Conservation (phyloP, 768 basidiomycete species). For the Leccinum variicolor region DNA sequence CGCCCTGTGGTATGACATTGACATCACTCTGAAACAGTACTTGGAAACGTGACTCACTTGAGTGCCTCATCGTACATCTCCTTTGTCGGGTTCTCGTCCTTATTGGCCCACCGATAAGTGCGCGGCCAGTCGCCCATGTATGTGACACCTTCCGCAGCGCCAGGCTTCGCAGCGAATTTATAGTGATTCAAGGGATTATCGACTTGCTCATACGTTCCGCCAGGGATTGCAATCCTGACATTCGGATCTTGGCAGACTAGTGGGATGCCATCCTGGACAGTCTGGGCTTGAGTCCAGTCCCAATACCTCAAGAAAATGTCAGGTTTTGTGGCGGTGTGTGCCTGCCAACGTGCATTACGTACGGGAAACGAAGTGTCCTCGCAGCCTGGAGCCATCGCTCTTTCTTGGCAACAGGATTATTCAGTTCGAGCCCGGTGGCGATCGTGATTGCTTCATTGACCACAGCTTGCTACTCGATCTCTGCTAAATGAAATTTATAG, state of each 20-base stretch:
- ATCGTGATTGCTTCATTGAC: constrained; percentile 13
- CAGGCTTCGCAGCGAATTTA: constrained; percentile 1
- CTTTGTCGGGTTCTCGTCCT: background rate
- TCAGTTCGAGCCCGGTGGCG: constrained; percentile 1
- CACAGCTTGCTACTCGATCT: constrained; percentile 13
- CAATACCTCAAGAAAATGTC: constrained; percentile 9
- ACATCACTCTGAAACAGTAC: no score
- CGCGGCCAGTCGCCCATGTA: constrained; percentile 10
- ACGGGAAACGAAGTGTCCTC: constrained; percentile 16
- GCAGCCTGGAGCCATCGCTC: constrained; percentile 14
- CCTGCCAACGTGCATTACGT: background rate
- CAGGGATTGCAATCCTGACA: background rate
- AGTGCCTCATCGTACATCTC: constrained; percentile 12
- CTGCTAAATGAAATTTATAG: no score
- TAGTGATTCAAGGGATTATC: constrained; percentile 18
- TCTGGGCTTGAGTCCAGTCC: constrained; percentile 12
- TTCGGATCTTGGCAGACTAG: background rate
- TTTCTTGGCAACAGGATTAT: background rate
- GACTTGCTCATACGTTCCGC: no score
- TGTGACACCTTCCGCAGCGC: background rate
- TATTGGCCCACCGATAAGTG: constrained; percentile 16
- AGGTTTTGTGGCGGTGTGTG: background rate
- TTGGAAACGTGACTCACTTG: constrained; percentile 2
- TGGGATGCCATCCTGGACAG: constrained; percentile 5
- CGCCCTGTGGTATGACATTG: constrained; percentile 4